phyloP scores from a whole-genome alignment of 106 monocot genomes.

The Posidonia australis region DNA sequence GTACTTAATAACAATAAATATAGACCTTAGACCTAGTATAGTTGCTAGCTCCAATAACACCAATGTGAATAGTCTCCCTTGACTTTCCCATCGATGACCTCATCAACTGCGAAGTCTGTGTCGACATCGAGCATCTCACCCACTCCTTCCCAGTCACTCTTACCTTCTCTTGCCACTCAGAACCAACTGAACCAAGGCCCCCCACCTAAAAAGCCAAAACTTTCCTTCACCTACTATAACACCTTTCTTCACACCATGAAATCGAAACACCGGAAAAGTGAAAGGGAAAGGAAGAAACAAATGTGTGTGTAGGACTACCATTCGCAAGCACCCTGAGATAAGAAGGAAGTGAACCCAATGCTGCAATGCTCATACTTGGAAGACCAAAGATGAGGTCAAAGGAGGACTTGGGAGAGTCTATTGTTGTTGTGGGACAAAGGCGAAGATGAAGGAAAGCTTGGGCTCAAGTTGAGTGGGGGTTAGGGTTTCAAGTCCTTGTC shows the following conservation, averaged over 20 bases:
- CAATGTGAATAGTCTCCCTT: slow-evolving; percentile 8
- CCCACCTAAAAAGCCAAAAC: too few species aligned
- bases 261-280: background rate
- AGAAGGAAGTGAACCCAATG: slow-evolving; percentile 5
- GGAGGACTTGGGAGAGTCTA: too few species aligned
- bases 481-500: too few species aligned
- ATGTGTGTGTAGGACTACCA: background rate
- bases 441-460: too few species aligned
- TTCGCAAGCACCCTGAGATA: background rate
- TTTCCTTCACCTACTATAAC: too few species aligned
- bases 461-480: too few species aligned
- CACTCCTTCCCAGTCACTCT: background rate
- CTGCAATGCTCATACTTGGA: background rate
- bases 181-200: too few species aligned
- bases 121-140: background rate
- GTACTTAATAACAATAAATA: background rate
- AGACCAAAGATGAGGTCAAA: too few species aligned
- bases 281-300: too few species aligned
- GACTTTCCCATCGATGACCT: background rate
- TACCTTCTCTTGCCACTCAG: background rate
- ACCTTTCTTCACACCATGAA: too few species aligned
- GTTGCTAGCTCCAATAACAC: slow-evolving; percentile 25
- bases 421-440: too few species aligned
- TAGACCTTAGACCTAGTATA: slow-evolving; percentile 27
- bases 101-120: background rate